Evolutionary conservation across 179 eudicot species (phyloP), one percentile per base, ranked within the genome.

Genomic region (Silene noctiflora): DNA sequence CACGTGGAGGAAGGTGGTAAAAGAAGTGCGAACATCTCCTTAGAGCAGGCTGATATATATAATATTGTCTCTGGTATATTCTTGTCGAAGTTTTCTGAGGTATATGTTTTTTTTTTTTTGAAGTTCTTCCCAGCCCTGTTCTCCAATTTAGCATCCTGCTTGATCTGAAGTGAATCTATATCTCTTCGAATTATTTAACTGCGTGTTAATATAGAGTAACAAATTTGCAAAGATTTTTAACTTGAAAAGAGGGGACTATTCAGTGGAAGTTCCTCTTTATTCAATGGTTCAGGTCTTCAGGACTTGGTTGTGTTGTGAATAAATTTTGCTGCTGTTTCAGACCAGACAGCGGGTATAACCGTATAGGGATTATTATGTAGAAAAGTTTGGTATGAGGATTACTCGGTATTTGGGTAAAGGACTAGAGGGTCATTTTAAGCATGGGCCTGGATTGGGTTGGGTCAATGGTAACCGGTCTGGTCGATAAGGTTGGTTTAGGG

Each of bases 31-130:
- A 73, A 63, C 27, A 25, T 70, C 53, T 67, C 67, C 55, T 65
- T 75, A 17, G 88, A 86, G 74, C 87, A 81, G 48, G 83, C 82
- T 72, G 91, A 91, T 71, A 76, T 90, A 7, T 83, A 91, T 73
- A 84, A 84, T 71, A 79, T 69, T 2, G 85, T 94, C 60, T 77
- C 88, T 9, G 78, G 71, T 25, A 81, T 92, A 72, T 82, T 92
- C 73, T 83, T 81, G 46, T 87, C 88, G 14, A 85, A 80, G 42
- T 92, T 92, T 81, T 77, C 89, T 21, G 81, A 86, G 96, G 98
- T 85, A 81, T 76, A 22, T 46, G 4, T 7, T 80, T 59, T 35
- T 35, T 7, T 80, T 59, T 35, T 35, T 35, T 44, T 39, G 27
- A 68, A 42, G 44, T 69, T 31, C 10, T 7, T 13, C 21, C 6